These are phyloP conservation scores for Clarireedia sp. DNA, from an alignment of 2,329 filamentous ascomycete species.

Conservation along the genomic window DNA sequence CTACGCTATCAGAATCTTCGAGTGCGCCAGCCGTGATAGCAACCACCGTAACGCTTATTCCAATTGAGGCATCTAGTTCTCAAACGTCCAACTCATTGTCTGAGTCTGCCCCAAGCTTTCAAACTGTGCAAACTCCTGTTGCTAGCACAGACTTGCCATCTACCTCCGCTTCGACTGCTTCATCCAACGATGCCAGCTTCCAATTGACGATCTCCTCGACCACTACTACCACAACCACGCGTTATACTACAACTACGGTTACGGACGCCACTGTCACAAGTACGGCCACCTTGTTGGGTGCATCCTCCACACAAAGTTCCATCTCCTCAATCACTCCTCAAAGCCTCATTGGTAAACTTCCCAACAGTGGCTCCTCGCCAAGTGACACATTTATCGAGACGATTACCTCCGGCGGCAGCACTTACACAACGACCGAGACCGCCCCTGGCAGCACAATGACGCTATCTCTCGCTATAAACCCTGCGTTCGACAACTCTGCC, in stretches of 20 bases:
- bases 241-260: not conserved
- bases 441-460: not conserved
- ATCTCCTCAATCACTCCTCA: not conserved
- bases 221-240: not conserved
- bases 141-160: no score
- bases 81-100: not conserved
- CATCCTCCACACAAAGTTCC: not conserved
- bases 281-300: not conserved
- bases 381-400: not conserved
- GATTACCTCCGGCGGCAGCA: constrained; percentile 2
- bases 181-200: not conserved
- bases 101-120: not conserved
- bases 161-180: no score
- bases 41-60: not conserved
- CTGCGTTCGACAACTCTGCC: not conserved
- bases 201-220: not conserved
- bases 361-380: not conserved
- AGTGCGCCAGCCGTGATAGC: not conserved
- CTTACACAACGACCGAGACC: constrained; percentile 3
- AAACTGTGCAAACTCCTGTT: no score
- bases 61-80: not conserved
- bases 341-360: constrained; percentile 1
- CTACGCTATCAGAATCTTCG: not conserved
- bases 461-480: constrained; percentile 2
- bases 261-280: not conserved